These are phyloP conservation scores for Leishmania braziliensis DNA, from an alignment of 208 protist species.

Conservation along the genomic window DNA sequence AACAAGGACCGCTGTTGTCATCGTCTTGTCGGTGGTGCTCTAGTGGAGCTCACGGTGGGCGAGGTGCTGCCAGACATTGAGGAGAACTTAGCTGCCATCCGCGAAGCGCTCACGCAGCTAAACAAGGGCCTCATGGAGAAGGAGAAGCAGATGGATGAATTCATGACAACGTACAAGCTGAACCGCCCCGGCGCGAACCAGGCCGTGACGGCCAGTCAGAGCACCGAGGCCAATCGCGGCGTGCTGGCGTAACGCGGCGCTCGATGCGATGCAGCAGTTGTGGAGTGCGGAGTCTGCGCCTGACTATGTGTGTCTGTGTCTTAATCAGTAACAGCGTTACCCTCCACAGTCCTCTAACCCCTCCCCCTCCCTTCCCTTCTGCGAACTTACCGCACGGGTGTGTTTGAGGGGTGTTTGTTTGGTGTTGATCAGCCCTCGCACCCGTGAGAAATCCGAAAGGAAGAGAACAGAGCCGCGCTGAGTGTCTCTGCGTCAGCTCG, in stretches of 20 bases:
- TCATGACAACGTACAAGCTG: conserved; percentile 79
- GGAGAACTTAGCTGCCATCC: conserved; percentile 84
- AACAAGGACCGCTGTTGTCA: conserved; percentile 93
- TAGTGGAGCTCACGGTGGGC: conserved; percentile 95
- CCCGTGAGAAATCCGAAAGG: not conserved
- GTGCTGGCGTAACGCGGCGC: conserved; percentile 58
- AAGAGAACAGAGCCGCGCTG: not conserved
- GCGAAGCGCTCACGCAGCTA: conserved; percentile 67
- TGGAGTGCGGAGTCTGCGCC: not conserved
- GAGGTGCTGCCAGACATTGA: conserved; percentile 95
- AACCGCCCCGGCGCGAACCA: conserved; percentile 52
- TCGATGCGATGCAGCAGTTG: not conserved
- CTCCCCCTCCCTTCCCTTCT: not conserved
- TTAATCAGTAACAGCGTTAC: conserved; percentile 7
- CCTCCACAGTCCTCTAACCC: not conserved
- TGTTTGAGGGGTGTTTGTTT: not conserved
- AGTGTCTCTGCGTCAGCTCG: not conserved
- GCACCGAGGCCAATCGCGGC: conserved; percentile 46
- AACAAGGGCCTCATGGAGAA: conserved; percentile 80
- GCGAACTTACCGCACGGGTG: not conserved
- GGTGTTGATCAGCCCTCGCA: not conserved
- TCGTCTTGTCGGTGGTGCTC: conserved; percentile 93
- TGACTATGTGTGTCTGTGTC: not conserved
- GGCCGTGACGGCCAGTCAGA: conserved; percentile 29
- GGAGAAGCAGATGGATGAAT: conserved; percentile 89